Base-by-base conservation (phyloP, 2,329 filamentous ascomycete species). In the Chaetomium globosum region DNA sequence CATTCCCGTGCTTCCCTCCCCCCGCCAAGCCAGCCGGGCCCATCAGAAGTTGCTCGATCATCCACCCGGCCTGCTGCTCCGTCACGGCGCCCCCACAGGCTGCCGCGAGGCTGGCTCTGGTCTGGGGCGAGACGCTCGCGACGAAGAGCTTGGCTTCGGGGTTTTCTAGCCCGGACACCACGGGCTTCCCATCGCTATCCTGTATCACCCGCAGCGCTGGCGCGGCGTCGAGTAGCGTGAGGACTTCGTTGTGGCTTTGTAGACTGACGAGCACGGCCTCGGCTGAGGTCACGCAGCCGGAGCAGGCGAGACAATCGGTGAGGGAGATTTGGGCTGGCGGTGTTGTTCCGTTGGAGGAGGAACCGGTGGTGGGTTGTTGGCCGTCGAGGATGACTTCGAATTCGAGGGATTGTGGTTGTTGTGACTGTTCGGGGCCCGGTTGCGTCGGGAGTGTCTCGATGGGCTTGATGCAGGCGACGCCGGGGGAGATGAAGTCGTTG, bases 401-500 rank as follows among this genome's bases (percentile, higher is more conserved):
- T 71, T 85, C 83, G 74, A 81, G 77, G 68, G 74, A 65, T n/a
- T 63, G 30, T 6, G 56, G 19, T 30, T 26, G 28, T 65, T 65
- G n/a, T n/a, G n/a, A n/a, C n/a, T n/a, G 39, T 7, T 43, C 39
- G 39, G 39, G 75, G 71, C 59, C 19, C 6, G 80, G 76, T 28
- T 85, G 77, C 58, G 83, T 78, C 2, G 95, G 94, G 16, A 99
- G 86, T 2, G 92, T 96, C 78, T 99, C 95, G 75, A 99, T 85
- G 31, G 95, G 95, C 75, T 99, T 98, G 78, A 99, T 98, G 80
- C 95, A 99, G 68, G 95, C 95, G 74, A 99, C 93, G 68, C 94
- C 93, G 16, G 95, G 95, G 64, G 91, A 95, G 76, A 99, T 99
- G 81, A 99, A 99, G 83, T 99, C 95, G 82, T 99, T 99, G 67